A percentile compares a stretch with the other conserved stretches of the same genome.
Evolutionary conservation across 1,139 yeast species (phyloP).

Genomic region (Saccharomyces uvarum): DNA sequence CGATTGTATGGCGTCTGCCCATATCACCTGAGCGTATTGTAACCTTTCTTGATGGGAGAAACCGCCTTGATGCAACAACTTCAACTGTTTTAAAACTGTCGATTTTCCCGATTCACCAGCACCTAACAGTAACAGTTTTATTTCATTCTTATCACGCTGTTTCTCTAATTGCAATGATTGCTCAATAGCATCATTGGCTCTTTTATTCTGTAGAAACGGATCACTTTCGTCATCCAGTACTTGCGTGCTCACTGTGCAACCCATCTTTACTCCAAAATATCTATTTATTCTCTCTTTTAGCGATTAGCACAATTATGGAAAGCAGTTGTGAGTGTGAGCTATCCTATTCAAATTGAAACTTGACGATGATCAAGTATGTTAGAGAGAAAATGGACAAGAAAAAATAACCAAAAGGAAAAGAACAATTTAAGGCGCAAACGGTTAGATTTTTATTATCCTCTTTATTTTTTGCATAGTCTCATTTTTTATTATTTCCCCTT

Average conservation of each 20-base stretch:
- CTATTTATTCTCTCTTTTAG: neutral
- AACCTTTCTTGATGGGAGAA: constrained; percentile 71
- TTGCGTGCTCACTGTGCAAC: constrained; percentile 57
- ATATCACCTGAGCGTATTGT: constrained; percentile 82
- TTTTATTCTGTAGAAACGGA: constrained; percentile 44
- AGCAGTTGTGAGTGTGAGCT: neutral
- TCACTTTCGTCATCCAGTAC: constrained; percentile 40
- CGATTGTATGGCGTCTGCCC: constrained; percentile 87
- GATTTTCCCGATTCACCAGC: constrained; percentile 97
- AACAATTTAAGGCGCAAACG: constrained; percentile 44
- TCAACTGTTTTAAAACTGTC: constrained; percentile 89
- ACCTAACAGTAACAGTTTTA: constrained; percentile 69
- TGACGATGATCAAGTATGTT: neutral
- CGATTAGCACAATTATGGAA: neutral
- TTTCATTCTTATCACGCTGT: constrained; percentile 45
- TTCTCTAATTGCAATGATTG: constrained; percentile 50
- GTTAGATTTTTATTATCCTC: constrained; percentile 26
- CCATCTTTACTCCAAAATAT: constrained; percentile 38
- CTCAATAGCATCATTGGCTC: constrained; percentile 61
- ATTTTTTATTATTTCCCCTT: neutral
- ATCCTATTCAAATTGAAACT: neutral
- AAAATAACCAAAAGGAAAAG: constrained; percentile 28
- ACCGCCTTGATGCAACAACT: constrained; percentile 78
- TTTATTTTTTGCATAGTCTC: constrained; percentile 1
- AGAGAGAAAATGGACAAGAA: neutral